Evolutionary conservation across 352 stramenopile species (phyloP), one percentile per base, ranked within the genome.

Genomic region (Lagenidium giganteum): DNA sequence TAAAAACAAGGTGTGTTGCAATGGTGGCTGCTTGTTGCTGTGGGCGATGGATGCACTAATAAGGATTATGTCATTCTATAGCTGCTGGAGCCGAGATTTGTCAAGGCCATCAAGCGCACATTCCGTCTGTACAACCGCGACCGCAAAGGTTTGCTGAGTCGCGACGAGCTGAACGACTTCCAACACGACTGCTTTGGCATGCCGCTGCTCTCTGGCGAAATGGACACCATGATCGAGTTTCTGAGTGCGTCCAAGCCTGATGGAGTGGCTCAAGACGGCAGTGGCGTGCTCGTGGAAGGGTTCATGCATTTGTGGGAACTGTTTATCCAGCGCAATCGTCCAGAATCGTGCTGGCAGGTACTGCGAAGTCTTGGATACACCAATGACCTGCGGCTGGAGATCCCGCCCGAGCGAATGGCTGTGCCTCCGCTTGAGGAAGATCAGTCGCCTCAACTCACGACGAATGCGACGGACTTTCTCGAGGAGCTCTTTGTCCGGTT

Each of bases 321-420:
- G 35, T 94, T 94, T 61, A 93, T 95, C 49, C 73, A 93, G 42
- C 83, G 83, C 41, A 89, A 92, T 35, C 79, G 84, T 2, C 80
- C 83, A n/a, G 85, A 95, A 64, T 87, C 72, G 11, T 87, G 81
- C 55, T 95, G 85, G 85, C 80, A 92, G 46, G 79, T 90, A 31
- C 54, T 93, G 36, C 78, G 81, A 9, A 82, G 65, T 51, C 57
- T 93, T 25, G 81, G 78, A 26, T 93, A 93, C 68, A 86, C 71
- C 51, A 88, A 93, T 22, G 70, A 86, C 4, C 52, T 93, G 25
- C 47, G 83, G 11, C 51, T 92, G n/a, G 74, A 87, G 46, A 88
- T 93, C 33, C 78, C 80, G 3, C 54, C 61, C 1, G 71, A 90
- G 42, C 69, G 75, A 13, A 52, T 90, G 21, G 58, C 72, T 8